Conservation (phyloP, 805 yeast genomes). For the Candida maris region DNA sequence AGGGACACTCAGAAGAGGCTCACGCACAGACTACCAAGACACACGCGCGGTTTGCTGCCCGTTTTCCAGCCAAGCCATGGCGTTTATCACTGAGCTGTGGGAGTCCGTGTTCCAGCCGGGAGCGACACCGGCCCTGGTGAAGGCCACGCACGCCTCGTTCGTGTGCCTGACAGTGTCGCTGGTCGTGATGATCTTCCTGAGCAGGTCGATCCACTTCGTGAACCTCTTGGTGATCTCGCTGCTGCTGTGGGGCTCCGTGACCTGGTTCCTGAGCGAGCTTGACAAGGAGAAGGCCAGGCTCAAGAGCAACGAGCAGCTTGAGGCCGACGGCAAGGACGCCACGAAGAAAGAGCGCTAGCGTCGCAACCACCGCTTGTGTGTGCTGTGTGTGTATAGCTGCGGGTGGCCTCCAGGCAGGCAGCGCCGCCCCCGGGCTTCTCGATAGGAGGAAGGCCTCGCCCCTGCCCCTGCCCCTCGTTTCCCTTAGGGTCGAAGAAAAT, state of each 20-base stretch:
- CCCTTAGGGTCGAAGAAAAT: too few species aligned
- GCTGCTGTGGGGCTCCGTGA: conserved; percentile 70
- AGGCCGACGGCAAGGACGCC: conserved; percentile 19
- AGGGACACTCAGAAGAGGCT: too few species aligned
- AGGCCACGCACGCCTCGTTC: conserved; percentile 86
- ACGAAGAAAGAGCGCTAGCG: too few species aligned
- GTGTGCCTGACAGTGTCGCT: conserved; percentile 57
- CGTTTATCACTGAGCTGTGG: conserved; percentile 73
- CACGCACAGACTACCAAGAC: too few species aligned
- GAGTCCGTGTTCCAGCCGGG: conserved; percentile 91
- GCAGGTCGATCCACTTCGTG: conserved; percentile 64
- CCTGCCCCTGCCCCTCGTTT: too few species aligned
- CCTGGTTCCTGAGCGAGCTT: conserved; percentile 84
- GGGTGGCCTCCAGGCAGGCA: too few species aligned
- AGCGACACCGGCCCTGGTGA: conserved; percentile 80
- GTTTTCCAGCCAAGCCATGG: too few species aligned
- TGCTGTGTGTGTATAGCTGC: too few species aligned
- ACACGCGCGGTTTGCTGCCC: too few species aligned
- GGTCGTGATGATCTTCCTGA: conserved; percentile 52
- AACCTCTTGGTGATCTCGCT: conserved; percentile 42
- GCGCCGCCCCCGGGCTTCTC: too few species aligned
- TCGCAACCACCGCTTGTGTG: too few species aligned
- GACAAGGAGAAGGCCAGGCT: conserved; percentile 39
- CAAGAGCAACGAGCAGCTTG: conserved; percentile 40
- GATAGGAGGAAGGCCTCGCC: too few species aligned